Base-by-base conservation (phyloP, 2,329 filamentous ascomycete genomes). In the Clonostachys solani region DNA sequence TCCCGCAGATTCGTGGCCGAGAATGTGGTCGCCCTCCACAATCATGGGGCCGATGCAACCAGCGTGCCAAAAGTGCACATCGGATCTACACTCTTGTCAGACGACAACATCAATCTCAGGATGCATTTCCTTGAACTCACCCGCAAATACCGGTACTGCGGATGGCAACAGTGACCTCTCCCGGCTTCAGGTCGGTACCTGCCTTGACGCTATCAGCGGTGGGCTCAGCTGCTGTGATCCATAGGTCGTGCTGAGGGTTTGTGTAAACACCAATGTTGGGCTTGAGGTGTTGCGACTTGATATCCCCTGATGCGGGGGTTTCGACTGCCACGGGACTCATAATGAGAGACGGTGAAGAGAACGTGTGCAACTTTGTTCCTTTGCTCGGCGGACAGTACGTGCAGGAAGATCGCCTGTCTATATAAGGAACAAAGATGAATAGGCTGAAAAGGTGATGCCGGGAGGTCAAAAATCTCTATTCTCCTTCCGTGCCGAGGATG, bases 11-110 rank as follows among this genome's bases (percentile, higher is more conserved):
- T 97, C 92, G 75, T 97, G 92, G 55, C 92, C 92, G 17, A 97
- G 84, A 61, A 96, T 91, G 68, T 96, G 92, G 61, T 92, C 86
- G 60, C 80, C 87, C 56, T 80, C 80, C 43, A 97, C 92, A 53
- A 96, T 86, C 92, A 96, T 96, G 56, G 92, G 92, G 29, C 92
- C 92, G 63, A 97, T 97, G 73, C 88, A 89, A 55, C 92, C 92
- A 44, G 87, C 87, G 64, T 95, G 89, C 92, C 92, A 97, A 75
- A 97, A 97, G 72, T 97, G 92, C 48, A 97, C 86, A 68, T 96
- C 92, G 50, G 89, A 95, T 49, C 89, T 92, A 58, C 45, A 37
- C 42, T 12, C 40, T 29, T 29, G 8, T 29, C 9, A 29, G 23
- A 29, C 23, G 23, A 34, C 4, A 12, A 38, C 12, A 33, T n/a